Base-by-base conservation (phyloP, 257 asterid species). In the Linderniella brevidens region DNA sequence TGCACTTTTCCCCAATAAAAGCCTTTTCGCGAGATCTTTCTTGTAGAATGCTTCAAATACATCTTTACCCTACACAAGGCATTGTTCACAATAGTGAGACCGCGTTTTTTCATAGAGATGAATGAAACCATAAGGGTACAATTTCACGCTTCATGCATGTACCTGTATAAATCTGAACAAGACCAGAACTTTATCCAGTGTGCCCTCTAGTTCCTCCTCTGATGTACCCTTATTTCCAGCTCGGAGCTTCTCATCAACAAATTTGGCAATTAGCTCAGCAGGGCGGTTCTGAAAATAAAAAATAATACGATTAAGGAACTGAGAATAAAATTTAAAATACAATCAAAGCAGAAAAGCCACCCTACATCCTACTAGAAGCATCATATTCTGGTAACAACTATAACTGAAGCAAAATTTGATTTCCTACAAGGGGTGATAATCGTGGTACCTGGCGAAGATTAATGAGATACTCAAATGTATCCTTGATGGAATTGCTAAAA, bases 181-280 rank as follows among this genome's bases (percentile, higher is more conserved):
- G 53, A 90, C 88, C 82, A 90, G 66, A 59, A 85, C 99, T 82
- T 75, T 90, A 56, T 90, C 96, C 16, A 90, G 87, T 53, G 93
- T 90, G 18, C 92, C 86, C 83, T 90, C 99, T 75, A 90, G 67
- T 65, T 85, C 99, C 78, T 90, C 99, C 78, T 90, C 96, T 43
- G 99, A 90, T 40, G 93, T 79, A 59, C 99, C 99, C 75, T 90
- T 85, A 65, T 90, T 90, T 54, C 99, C 96, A 38, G 99, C 93
- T 17, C 96, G 99, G 41, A 90, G 94, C 66, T 85, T 90, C 72
- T 90, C 96, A 36, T 90, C 99, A 56, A 90, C 76, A 70, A 85
- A 90, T 69, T 85, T 90, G 48, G 96, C 96, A 53, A 90, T 82
- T 19, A 90, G 71, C 87, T 90, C 96, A 55, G 96, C 96, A 55